A percentile compares a stretch with the other conserved stretches of the same genome.
Evolutionary conservation across 768 basidiomycete species (phyloP).

Genomic region (Boletus vermiculosoides): DNA sequence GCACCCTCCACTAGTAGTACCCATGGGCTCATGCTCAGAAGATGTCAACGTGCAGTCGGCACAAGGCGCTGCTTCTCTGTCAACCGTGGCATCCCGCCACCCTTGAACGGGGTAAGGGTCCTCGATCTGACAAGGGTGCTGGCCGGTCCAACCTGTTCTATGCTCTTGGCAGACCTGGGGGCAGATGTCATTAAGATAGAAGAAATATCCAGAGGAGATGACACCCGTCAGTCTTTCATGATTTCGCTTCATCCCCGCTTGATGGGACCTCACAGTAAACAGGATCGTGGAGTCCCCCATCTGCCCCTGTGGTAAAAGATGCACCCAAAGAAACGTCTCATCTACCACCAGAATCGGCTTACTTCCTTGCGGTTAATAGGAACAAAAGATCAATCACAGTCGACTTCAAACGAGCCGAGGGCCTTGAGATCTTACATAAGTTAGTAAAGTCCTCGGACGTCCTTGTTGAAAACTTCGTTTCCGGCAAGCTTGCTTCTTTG

Average conservation of each 20-base stretch:
- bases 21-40: not conserved
- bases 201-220: slow-evolving; percentile 77
- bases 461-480: slow-evolving; percentile 85
- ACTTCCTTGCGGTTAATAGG: slow-evolving; percentile 86
- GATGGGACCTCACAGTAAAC: slow-evolving; percentile 12
- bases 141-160: slow-evolving; percentile 89
- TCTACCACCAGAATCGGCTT: slow-evolving; percentile 87
- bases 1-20: not conserved
- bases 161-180: slow-evolving; percentile 89
- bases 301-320: slow-evolving; percentile 47
- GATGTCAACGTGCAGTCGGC: not conserved
- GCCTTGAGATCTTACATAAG: slow-evolving; percentile 69
- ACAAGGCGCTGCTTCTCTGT: slow-evolving; percentile 14
- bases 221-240: slow-evolving; percentile 61
- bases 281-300: slow-evolving; percentile 70
- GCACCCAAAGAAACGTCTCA: slow-evolving; percentile 55
- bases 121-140: slow-evolving; percentile 88
- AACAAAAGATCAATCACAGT: slow-evolving; percentile 89
- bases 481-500: slow-evolving; percentile 81
- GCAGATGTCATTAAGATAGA: slow-evolving; percentile 96
- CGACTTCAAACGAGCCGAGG: slow-evolving; percentile 79
- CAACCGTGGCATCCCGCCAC: slow-evolving; percentile 62
- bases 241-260: slow-evolving; percentile 10
- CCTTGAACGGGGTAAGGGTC: slow-evolving; percentile 76
- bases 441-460: slow-evolving; percentile 77